Evolutionary conservation across 164 flowering plant species (phyloP).

Genomic region (Liquidambar formosana): DNA sequence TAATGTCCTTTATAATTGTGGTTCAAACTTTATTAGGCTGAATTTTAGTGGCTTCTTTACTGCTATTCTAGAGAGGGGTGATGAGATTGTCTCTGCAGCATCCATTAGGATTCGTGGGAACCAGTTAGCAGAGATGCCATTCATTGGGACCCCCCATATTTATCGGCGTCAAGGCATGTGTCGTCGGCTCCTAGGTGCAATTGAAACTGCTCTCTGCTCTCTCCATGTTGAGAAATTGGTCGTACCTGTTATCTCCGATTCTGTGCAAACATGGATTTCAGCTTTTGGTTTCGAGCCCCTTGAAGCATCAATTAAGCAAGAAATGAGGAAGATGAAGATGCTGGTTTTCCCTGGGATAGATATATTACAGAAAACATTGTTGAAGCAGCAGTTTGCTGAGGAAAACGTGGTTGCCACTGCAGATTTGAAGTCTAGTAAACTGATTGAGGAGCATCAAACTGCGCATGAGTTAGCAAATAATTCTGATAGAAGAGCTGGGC

Average conservation of each 20-base stretch:
- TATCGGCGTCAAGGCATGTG: conserved; percentile 83
- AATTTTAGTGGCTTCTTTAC: conserved; percentile 56
- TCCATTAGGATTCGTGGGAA: conserved; percentile 69
- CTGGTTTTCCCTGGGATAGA: conserved; percentile 63
- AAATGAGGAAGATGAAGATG: conserved; percentile 55
- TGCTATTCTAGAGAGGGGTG: conserved; percentile 54
- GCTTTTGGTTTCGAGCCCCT: conserved; percentile 71
- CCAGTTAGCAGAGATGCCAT: conserved; percentile 79
- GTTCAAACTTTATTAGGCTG: conserved; percentile 61
- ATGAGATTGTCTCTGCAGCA: conserved; percentile 56
- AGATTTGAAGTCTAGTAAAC: conserved; percentile 19
- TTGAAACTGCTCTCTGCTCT: conserved; percentile 54
- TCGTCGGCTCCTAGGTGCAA: conserved; percentile 60
- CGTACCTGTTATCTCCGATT: conserved; percentile 78
- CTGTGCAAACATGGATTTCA: conserved; percentile 68
- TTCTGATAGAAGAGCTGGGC: conserved; percentile 3
- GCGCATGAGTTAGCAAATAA: background rate
- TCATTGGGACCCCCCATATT: conserved; percentile 66
- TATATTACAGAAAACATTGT: conserved; percentile 60
- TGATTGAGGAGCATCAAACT: background rate
- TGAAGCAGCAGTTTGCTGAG: conserved; percentile 11
- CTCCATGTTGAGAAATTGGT: conserved; percentile 65
- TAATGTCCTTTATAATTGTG: conserved; percentile 55
- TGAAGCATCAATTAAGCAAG: conserved; percentile 39
- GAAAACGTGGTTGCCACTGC: conserved; percentile 7